Evolutionary conservation across 2,329 filamentous ascomycete genomes (phyloP).

Genomic region (Chaetomiaceae sp.): DNA sequence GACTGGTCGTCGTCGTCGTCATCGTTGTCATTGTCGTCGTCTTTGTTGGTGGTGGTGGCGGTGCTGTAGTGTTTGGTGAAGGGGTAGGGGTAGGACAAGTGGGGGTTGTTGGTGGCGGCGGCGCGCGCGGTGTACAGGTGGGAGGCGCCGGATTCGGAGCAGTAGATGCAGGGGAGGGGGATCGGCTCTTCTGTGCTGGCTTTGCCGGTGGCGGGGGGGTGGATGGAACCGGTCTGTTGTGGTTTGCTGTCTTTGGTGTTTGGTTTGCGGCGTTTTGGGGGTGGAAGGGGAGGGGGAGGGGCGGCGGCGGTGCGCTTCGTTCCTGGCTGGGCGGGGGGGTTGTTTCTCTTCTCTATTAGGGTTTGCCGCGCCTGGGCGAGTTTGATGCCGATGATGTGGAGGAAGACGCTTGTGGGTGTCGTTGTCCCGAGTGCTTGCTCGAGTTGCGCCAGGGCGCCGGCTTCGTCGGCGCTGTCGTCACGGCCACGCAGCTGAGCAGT

Average conservation of each 20-base stretch:
- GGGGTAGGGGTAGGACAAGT: background rate
- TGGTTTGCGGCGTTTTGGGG: background rate
- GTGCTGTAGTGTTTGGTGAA: background rate
- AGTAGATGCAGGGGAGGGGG: constrained; percentile 12
- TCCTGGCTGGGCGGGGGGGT: too few relatives aligned
- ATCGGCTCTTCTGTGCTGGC: background rate
- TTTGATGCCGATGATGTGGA: constrained; percentile 4
- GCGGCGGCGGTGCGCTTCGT: background rate
- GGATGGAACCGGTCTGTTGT: too few relatives aligned
- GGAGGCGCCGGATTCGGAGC: constrained; percentile 10
- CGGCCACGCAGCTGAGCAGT: background rate
- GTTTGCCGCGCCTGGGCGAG: background rate
- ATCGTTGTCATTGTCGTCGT: too few relatives aligned
- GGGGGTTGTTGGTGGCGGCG: background rate
- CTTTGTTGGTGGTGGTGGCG: background rate
- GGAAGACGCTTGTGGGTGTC: background rate
- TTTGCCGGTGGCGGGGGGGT: background rate
- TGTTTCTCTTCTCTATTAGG: background rate
- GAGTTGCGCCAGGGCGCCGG: background rate
- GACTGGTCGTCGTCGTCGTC: background rate
- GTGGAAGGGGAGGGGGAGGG: background rate
- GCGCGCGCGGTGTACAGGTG: too few relatives aligned
- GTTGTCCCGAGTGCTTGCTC: background rate
- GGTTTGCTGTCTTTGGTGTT: background rate
- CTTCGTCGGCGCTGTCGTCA: background rate